Evolutionary conservation across 2,329 filamentous ascomycete species (phyloP).

Genomic region (Aureobasidium sp.): DNA sequence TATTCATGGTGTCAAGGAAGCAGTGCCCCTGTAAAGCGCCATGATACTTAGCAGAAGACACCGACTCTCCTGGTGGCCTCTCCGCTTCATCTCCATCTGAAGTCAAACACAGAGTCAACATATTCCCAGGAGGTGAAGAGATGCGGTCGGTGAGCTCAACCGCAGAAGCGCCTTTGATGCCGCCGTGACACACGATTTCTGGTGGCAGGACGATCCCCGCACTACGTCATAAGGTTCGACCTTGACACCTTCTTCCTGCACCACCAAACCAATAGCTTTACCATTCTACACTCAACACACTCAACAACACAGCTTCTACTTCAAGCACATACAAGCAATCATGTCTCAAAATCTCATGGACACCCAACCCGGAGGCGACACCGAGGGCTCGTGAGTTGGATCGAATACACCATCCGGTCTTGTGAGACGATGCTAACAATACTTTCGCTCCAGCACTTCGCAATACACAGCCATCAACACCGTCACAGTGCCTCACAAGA

Average conservation of each 20-base stretch:
- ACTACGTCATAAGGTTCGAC: not conserved
- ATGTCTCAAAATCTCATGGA: constrained; percentile 51
- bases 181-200: not conserved
- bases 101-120: not conserved
- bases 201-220: not conserved
- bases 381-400: not conserved
- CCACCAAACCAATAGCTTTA: not conserved
- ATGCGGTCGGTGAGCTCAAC: not conserved
- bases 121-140: too few relatives aligned
- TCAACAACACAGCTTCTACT: not conserved
- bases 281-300: not conserved
- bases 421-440: not conserved
- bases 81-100: too few relatives aligned
- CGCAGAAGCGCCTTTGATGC: not conserved
- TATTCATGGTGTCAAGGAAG: too few relatives aligned
- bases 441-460: not conserved
- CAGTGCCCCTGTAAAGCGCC: too few relatives aligned
- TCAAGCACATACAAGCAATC: not conserved
- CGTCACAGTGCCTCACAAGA: constrained; percentile 41
- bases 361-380: constrained; percentile 50
- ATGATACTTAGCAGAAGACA: too few relatives aligned
- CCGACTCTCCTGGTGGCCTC: too few relatives aligned
- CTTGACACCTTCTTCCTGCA: not conserved
- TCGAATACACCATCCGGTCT: not conserved
- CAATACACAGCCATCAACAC: constrained; percentile 48